Percentiles rank a stretch among this genome's conserved stretches.
Conservation (phyloP, 306 rosid species). For the Aeschynomene evenia region DNA sequence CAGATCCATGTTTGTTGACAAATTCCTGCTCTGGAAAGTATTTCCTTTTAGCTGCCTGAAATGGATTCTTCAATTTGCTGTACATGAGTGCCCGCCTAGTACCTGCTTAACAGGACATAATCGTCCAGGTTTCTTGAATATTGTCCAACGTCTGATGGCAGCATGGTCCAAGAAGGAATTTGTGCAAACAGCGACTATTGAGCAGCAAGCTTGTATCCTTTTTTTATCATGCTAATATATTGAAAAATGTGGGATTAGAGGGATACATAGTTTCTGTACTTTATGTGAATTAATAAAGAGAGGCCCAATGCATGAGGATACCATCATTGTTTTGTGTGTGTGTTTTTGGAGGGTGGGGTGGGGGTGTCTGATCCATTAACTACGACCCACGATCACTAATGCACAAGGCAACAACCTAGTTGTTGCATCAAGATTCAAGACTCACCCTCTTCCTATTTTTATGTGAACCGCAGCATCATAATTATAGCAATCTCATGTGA, state of each 20-base stretch:
- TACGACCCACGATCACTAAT: constrained; percentile 1
- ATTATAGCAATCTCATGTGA: background rate
- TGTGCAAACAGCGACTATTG: constrained; percentile 80
- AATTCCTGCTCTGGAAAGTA: constrained; percentile 86
- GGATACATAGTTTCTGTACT: background rate
- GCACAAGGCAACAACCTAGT: background rate
- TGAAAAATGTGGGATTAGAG: constrained; percentile 7
- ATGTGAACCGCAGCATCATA: constrained; percentile 10
- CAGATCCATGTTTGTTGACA: constrained; percentile 85
- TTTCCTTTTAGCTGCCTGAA: constrained; percentile 81
- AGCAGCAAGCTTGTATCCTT: constrained; percentile 97
- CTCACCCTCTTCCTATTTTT: constrained; percentile 20
- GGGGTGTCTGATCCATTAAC: constrained; percentile 7
- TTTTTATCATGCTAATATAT: constrained; percentile 21
- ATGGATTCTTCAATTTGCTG: constrained; percentile 90
- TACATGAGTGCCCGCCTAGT: constrained; percentile 70
- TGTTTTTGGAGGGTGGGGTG: too few species aligned
- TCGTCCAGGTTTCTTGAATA: constrained; percentile 44
- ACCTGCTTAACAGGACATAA: constrained; percentile 42
- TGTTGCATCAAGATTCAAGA: background rate
- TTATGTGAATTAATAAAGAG: constrained; percentile 17
- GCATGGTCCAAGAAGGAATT: constrained; percentile 86
- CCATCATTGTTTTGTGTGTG: too few species aligned
- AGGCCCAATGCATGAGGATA: too few species aligned
- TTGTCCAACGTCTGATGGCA: constrained; percentile 57